Evolutionary conservation across 768 basidiomycete genomes (phyloP).

Genomic region (Hebeloma cylindrosporum): DNA sequence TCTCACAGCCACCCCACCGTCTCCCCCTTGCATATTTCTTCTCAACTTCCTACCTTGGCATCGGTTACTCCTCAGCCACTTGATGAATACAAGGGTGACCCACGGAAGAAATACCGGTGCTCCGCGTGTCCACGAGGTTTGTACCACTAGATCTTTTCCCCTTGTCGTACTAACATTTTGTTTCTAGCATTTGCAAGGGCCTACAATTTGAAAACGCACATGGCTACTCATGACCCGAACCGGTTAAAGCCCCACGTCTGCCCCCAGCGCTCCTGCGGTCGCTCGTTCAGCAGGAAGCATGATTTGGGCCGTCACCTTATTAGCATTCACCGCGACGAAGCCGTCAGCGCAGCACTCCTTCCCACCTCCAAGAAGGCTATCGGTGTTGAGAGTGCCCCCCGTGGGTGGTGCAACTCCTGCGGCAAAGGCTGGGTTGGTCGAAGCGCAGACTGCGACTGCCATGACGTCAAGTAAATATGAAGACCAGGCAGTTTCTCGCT

Average conservation of each 20-base stretch:
- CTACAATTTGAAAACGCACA: slow-evolving; percentile 94
- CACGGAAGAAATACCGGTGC: slow-evolving; percentile 80
- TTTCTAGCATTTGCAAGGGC: slow-evolving; percentile 82
- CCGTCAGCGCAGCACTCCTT: slow-evolving; percentile 42
- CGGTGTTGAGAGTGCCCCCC: slow-evolving; percentile 62
- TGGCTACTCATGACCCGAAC: slow-evolving; percentile 93
- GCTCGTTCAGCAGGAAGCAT: slow-evolving; percentile 93
- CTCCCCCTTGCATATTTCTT: slow-evolving; percentile 55
- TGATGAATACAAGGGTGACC: slow-evolving; percentile 57
- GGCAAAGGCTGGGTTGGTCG: slow-evolving; percentile 68
- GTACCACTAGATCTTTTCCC: slow-evolving; percentile 11
- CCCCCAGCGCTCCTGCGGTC: slow-evolving; percentile 80
- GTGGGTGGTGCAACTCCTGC: slow-evolving; percentile 73
- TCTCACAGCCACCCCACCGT: slow-evolving; percentile 46
- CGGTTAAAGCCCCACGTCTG: slow-evolving; percentile 88
- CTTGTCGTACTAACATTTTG: slow-evolving; percentile 9
- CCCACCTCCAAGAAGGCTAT: slow-evolving; percentile 51
- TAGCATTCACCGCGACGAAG: slow-evolving; percentile 79
- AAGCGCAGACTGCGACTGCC: slow-evolving; percentile 56
- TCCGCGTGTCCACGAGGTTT: slow-evolving; percentile 70
- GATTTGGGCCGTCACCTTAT: slow-evolving; percentile 89
- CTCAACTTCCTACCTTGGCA: slow-evolving; percentile 47
- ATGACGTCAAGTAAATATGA: slow-evolving; percentile 61
- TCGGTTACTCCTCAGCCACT: slow-evolving; percentile 44
- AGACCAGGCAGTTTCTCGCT: slow-evolving; percentile 9